phyloP scores from a whole-genome alignment of 208 protist genomes.

The Zelonia costaricensis region DNA sequence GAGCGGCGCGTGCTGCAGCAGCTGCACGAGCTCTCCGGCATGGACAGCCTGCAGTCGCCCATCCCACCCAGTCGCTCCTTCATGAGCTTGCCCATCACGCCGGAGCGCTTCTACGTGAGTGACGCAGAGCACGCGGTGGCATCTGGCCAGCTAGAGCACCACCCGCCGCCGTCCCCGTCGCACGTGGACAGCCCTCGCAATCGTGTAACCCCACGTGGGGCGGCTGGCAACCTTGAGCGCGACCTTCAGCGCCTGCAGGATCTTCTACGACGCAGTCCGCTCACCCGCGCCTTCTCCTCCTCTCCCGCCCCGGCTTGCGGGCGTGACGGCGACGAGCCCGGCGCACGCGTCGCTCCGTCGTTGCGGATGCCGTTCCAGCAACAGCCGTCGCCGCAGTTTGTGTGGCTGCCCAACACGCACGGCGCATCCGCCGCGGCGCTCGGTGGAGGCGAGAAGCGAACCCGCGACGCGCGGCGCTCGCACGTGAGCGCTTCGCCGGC shows the following conservation, averaged over 20 bases:
- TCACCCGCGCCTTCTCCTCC: background rate
- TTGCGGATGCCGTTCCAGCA: background rate
- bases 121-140: too few species aligned
- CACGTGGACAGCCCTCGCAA: background rate
- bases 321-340: background rate
- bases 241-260: slow-evolving; percentile 22
- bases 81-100: slow-evolving; percentile 18
- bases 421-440: background rate
- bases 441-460: slow-evolving; percentile 23
- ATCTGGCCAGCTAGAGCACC: too few species aligned
- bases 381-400: background rate
- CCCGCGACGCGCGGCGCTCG: slow-evolving; percentile 1
- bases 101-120: slow-evolving; percentile 5
- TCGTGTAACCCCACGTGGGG: background rate
- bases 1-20: slow-evolving; percentile 30
- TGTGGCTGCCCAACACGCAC: background rate
- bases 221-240: slow-evolving; percentile 1
- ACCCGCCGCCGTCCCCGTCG: background rate
- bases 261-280: slow-evolving; percentile 21
- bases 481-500: slow-evolving; percentile 12
- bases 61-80: slow-evolving; percentile 20
- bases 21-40: slow-evolving; percentile 23
- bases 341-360: too few species aligned
- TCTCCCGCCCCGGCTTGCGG: background rate
- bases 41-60: slow-evolving; percentile 12